Evolutionary conservation across 75 land plant genomes (phyloP), one percentile per base, ranked within the genome.

Genomic region (Sequoia sempervirens): DNA sequence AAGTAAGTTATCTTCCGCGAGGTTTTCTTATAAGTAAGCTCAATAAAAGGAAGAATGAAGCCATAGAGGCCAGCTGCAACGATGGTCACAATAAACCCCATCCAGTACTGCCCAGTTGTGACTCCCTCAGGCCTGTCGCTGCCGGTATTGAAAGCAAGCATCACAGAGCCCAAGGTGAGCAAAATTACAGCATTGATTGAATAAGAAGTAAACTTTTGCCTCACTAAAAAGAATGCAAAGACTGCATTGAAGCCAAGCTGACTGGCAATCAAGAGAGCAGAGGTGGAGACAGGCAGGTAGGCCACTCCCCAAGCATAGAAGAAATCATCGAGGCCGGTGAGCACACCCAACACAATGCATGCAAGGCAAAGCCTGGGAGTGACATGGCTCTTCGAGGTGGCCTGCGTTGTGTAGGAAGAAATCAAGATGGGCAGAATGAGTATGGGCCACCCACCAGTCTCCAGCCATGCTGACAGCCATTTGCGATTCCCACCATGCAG

Each of bases 401-500:
- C 18, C 28, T 87, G 86, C 20, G 32, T 80, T 20, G 74, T 4
- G 82, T 80, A 87, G 26, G 76, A 68, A 72, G 85, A 6, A 15
- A 56, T 18, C 61, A 20, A 17, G 70, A 92, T 83, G 23, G 91
- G 92, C 82, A 88, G 2, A 82, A 93, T 70, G 8, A 90, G 75
- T 61, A 92, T 5, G 3, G 95, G 95, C 83, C 85, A 94, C 13
- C 90, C 93, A 6, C 69, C 85, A 30, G 92, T 86, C 28, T 86
- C 83, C 14, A 90, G 69, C 85, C 88, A 88, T 56, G 89, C 82
- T 0, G 83, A 81, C 23, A 90, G 50, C 93, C 93, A 92, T 74
- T 72, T 54, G 2, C 89, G 45, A 26, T 82, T 41, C 52, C 92
- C 93, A 6, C 93, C 93, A 17, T 81, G 87, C 86, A 91, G 13